Conservation (phyloP, 306 rosid species). For the Glycine latifolia region DNA sequence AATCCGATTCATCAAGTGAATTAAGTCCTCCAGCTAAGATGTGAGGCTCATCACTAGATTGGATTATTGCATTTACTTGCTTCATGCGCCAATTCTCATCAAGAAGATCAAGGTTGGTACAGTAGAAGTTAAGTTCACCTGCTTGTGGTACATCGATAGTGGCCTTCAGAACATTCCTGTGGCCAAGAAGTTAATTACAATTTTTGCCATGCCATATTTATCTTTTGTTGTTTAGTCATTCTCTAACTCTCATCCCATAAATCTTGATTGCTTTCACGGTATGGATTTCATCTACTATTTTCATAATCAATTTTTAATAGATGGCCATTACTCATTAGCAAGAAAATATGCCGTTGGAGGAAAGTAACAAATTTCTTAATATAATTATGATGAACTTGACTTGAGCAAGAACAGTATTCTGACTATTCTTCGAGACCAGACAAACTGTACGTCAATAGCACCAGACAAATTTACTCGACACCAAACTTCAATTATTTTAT, state of each 20-base stretch:
- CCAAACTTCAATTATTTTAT: slow-evolving; percentile 41
- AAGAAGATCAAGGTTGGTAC: slow-evolving; percentile 96
- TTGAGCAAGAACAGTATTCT: slow-evolving; percentile 25
- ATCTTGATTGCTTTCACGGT: neutral
- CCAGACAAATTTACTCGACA: slow-evolving; percentile 26
- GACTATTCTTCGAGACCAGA: neutral
- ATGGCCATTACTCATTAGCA: slow-evolving; percentile 13
- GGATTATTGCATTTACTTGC: slow-evolving; percentile 88
- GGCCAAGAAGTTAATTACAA: too few relatives aligned
- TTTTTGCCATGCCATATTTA: slow-evolving; percentile 25
- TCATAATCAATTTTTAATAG: slow-evolving; percentile 33
- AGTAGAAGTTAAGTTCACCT: slow-evolving; percentile 87
- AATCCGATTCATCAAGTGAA: slow-evolving; percentile 87
- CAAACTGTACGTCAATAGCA: slow-evolving; percentile 39
- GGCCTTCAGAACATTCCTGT: slow-evolving; percentile 91
- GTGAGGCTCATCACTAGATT: slow-evolving; percentile 77
- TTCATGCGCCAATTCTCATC: slow-evolving; percentile 97
- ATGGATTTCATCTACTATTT: slow-evolving; percentile 14
- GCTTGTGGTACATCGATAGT: slow-evolving; percentile 83
- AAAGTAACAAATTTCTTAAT: slow-evolving; percentile 39
- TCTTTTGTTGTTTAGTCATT: slow-evolving; percentile 42
- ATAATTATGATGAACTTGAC: slow-evolving; percentile 16
- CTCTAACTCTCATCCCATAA: slow-evolving; percentile 28
- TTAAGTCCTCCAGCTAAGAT: slow-evolving; percentile 91
- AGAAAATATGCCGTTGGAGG: slow-evolving; percentile 16